A percentile compares a stretch with the other conserved stretches of the same genome.
Evolutionary conservation across 2,329 filamentous ascomycete species (phyloP).

Genomic region (Alternaria infectoria): DNA sequence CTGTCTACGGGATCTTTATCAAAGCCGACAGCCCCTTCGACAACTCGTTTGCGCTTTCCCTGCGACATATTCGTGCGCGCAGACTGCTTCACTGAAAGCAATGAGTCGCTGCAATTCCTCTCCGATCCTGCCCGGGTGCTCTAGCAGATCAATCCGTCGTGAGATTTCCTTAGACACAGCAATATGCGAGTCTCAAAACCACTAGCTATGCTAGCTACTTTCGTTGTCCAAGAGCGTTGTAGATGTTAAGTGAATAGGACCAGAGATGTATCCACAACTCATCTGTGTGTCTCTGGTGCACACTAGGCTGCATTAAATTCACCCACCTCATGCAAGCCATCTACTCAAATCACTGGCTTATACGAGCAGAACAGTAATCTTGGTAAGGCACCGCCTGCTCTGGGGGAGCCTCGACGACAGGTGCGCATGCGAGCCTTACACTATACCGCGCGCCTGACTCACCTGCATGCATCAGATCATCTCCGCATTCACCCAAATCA

Average conservation of each 20-base stretch:
- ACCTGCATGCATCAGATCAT: constrained; percentile 1
- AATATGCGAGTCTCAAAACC: too few relatives aligned
- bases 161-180: too few relatives aligned
- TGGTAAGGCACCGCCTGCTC: not conserved
- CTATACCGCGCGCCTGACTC: not conserved
- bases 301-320: not conserved
- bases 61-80: too few relatives aligned
- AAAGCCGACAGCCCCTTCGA: constrained; percentile 33
- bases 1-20: constrained; percentile 44
- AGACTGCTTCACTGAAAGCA: too few relatives aligned
- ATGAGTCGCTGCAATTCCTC: too few relatives aligned
- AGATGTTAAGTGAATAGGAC: too few relatives aligned
- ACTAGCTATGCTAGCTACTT: too few relatives aligned
- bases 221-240: not conserved
- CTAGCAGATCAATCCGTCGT: too few relatives aligned
- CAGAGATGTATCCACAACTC: not conserved
- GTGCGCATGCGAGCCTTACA: not conserved
- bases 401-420: not conserved
- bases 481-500: not conserved
- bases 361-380: not conserved
- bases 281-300: not conserved
- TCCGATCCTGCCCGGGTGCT: too few relatives aligned
- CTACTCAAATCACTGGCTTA: not conserved
- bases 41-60: too few relatives aligned
- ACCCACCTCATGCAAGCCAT: not conserved